phyloP scores from a whole-genome alignment of 2,329 filamentous ascomycete genomes.

The Nemania serpens region DNA sequence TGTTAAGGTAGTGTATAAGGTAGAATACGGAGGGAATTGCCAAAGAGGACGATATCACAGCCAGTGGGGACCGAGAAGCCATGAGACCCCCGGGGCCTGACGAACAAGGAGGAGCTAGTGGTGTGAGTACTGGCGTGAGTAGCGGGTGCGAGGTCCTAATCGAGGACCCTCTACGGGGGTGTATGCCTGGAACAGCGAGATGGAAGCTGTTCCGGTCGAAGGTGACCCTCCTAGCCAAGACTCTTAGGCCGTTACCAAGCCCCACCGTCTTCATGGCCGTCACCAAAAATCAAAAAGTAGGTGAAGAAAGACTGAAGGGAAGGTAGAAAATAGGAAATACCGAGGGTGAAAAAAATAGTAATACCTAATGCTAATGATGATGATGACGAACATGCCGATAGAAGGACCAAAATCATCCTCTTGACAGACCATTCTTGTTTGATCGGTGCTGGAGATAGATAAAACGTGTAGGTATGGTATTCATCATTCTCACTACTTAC shows the following conservation, averaged over 20 bases:
- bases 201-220: constrained; percentile 40
- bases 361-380: background rate
- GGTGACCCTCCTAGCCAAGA: constrained; percentile 40
- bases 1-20: too few species aligned
- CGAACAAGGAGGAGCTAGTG: constrained; percentile 36
- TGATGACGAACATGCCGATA: too few species aligned
- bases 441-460: background rate
- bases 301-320: constrained; percentile 13
- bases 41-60: constrained; percentile 28
- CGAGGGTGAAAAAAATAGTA: background rate
- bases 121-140: constrained; percentile 29
- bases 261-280: constrained; percentile 29
- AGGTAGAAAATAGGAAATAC: background rate
- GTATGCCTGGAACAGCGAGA: constrained; percentile 35
- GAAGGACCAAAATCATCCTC: background rate
- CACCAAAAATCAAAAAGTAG: constrained; percentile 25
- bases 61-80: constrained; percentile 35
- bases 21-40: constrained; percentile 29
- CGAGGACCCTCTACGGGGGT: constrained; percentile 21
- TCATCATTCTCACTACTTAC: background rate
- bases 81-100: constrained; percentile 37
- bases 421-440: background rate
- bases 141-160: background rate
- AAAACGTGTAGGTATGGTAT: background rate
- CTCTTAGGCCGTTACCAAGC: constrained; percentile 29